Evolutionary conservation across 2,329 filamentous ascomycete genomes (phyloP).

Genomic region (Fusarium gaditjirri): DNA sequence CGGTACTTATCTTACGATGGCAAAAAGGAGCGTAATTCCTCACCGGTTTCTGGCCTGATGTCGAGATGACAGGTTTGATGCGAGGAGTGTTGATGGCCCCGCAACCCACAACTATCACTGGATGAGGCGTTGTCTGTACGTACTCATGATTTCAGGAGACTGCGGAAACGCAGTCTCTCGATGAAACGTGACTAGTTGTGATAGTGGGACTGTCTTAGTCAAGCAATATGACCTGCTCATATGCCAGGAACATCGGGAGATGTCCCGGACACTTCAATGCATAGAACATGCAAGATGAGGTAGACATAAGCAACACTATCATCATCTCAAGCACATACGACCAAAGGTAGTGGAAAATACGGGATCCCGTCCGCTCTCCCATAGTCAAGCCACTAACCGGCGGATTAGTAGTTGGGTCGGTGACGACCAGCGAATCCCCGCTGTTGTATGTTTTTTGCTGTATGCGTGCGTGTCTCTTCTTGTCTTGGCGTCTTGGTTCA

Average conservation of each 20-base stretch:
- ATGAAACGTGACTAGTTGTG: not conserved
- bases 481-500: not conserved
- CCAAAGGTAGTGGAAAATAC: slow-evolving; percentile 39
- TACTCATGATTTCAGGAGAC: not conserved
- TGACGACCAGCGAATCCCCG: slow-evolving; percentile 37
- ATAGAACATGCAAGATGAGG: not conserved
- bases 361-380: slow-evolving; percentile 38
- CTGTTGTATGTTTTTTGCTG: slow-evolving; percentile 35
- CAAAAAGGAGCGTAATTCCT: not conserved
- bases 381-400: slow-evolving; percentile 34
- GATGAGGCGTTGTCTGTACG: not conserved
- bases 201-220: not conserved
- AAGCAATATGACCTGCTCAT: not conserved
- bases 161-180: not conserved
- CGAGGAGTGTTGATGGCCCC: not conserved
- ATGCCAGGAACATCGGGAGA: slow-evolving; percentile 15
- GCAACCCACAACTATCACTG: not conserved
- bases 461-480: not conserved
- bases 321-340: slow-evolving; percentile 20
- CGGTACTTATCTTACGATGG: not conserved
- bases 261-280: not conserved
- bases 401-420: slow-evolving; percentile 37
- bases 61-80: not conserved
- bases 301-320: not conserved
- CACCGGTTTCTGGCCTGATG: not conserved